Conservation (phyloP, 257 asterid genomes). For the Ligustrum vulgare region DNA sequence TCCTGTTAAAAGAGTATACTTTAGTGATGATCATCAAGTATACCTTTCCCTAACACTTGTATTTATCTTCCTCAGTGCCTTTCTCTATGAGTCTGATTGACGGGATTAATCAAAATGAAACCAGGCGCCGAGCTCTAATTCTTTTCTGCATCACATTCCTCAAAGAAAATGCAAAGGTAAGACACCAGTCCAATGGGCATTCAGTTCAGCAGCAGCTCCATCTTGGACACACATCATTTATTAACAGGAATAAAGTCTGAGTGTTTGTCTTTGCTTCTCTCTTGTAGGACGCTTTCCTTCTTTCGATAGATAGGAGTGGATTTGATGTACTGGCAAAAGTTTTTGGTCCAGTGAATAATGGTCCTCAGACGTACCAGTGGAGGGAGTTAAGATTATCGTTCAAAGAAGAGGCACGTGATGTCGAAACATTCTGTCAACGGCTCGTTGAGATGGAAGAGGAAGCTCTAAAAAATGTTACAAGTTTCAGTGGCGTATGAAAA, state of each 20-base stretch:
- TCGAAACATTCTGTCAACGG: constrained; percentile 60
- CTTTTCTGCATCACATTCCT: constrained; percentile 78
- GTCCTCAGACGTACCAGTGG: constrained; percentile 73
- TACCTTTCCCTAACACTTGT: not conserved
- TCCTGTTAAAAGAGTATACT: constrained; percentile 9
- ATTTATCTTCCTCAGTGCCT: constrained; percentile 49
- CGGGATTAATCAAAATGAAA: constrained; percentile 82
- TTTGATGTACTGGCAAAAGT: constrained; percentile 76
- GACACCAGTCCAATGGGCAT: not conserved
- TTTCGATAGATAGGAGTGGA: constrained; percentile 79
- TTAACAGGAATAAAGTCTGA: not conserved
- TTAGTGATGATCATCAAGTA: constrained; percentile 5
- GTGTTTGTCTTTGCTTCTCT: not conserved
- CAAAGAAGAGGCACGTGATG: constrained; percentile 52
- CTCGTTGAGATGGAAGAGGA: constrained; percentile 89
- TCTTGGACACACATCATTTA: not conserved
- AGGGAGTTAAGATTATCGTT: constrained; percentile 68
- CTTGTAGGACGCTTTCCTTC: constrained; percentile 74
- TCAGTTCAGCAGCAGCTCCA: not conserved
- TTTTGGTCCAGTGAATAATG: constrained; percentile 54
- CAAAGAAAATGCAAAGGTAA: constrained; percentile 72
- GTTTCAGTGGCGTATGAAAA: constrained; percentile 55
- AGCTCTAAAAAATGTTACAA: constrained; percentile 60
- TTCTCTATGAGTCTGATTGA: constrained; percentile 68
- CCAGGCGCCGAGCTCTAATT: constrained; percentile 78